Evolutionary conservation across 495 filamentous ascomycete species (phyloP).

Genomic region (Penicillium coffeae): DNA sequence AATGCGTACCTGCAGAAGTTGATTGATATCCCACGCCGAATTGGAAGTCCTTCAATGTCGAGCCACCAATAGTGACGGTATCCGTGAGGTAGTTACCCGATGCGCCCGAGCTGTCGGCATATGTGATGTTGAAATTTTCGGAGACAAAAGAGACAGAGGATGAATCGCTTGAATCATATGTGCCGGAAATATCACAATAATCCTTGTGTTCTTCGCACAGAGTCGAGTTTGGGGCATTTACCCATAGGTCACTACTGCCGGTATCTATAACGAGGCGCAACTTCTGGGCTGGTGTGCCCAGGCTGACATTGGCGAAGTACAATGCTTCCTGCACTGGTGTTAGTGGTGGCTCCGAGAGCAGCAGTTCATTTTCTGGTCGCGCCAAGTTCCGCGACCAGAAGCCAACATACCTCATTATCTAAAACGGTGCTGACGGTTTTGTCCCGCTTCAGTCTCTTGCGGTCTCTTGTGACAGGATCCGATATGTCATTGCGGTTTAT

Average conservation of each 20-base stretch:
- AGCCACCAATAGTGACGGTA: constrained; percentile 62
- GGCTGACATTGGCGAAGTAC: constrained; percentile 67
- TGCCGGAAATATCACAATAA: constrained; percentile 57
- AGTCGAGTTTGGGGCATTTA: constrained; percentile 62
- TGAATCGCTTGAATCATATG: constrained; percentile 69
- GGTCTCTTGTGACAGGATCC: constrained; percentile 33
- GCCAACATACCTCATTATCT: constrained; percentile 39
- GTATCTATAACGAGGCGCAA: constrained; percentile 74
- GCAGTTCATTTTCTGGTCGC: neutral
- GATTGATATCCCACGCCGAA: constrained; percentile 84
- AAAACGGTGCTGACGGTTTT: constrained; percentile 27
- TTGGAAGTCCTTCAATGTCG: constrained; percentile 62
- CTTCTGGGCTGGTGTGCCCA: constrained; percentile 66
- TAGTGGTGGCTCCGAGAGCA: neutral
- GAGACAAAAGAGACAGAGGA: constrained; percentile 76
- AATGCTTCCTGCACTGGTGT: constrained; percentile 36
- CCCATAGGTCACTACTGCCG: constrained; percentile 89
- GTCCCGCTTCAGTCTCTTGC: constrained; percentile 34
- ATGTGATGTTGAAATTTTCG: constrained; percentile 83
- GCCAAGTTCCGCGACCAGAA: neutral
- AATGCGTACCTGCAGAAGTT: constrained; percentile 45
- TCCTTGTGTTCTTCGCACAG: constrained; percentile 47
- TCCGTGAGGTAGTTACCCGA: constrained; percentile 82
- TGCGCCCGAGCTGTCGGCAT: constrained; percentile 82
- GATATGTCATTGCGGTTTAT: constrained; percentile 35